Conservation (phyloP, 2,329 filamentous ascomycete species). For the Trematosphaeria pertusa region DNA sequence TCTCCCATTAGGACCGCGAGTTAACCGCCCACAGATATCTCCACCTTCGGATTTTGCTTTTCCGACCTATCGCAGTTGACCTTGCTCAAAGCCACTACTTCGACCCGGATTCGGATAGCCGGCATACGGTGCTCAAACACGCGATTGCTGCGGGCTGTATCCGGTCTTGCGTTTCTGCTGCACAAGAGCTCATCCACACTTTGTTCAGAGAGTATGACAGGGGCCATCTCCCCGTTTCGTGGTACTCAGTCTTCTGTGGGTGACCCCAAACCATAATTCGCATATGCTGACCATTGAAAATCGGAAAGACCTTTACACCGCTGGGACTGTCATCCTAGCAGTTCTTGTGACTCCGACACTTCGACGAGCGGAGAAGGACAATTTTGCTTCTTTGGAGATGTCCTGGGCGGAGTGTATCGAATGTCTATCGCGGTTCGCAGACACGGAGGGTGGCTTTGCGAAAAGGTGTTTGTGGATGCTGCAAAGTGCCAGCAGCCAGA, state of each 20-base stretch:
- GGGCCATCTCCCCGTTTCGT: conserved; percentile 5
- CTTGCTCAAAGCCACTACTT: conserved; percentile 1
- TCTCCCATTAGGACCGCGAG: too few relatives aligned
- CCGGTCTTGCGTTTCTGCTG: conserved; percentile 4
- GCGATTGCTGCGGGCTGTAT: conserved; percentile 5
- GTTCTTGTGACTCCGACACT: conserved; percentile 5
- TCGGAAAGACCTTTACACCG: conserved; percentile 6
- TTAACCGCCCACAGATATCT: too few relatives aligned
- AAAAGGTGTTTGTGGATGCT: conserved; percentile 8
- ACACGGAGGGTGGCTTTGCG: conserved; percentile 5
- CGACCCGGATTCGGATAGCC: too few relatives aligned
- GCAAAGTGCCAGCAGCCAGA: not conserved
- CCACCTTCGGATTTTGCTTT: conserved; percentile 8
- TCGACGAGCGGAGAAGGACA: not conserved
- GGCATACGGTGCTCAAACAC: conserved; percentile 1
- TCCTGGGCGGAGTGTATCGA: conserved; percentile 4
- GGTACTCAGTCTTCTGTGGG: conserved; percentile 11
- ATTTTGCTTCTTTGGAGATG: conserved; percentile 1
- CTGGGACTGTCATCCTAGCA: conserved; percentile 10
- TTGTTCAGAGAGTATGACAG: not conserved
- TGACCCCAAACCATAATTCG: not conserved
- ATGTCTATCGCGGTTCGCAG: not conserved
- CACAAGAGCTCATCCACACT: conserved; percentile 7
- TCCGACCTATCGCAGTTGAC: conserved; percentile 4
- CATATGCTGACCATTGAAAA: not conserved